phyloP scores from a whole-genome alignment of 164 flowering plant species.

The Tetracentron sinense region DNA sequence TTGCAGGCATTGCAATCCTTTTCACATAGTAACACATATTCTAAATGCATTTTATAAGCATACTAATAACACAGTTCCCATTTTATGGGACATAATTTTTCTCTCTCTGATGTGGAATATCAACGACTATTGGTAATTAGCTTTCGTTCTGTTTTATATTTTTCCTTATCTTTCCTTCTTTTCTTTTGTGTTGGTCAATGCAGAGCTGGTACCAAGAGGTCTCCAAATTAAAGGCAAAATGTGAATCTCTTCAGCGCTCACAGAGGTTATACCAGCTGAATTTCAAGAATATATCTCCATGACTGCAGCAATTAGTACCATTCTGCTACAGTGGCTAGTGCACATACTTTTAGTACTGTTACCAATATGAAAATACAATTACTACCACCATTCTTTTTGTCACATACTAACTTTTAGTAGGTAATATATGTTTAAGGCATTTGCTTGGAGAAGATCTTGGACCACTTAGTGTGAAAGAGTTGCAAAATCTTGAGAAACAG shows the following conservation, averaged over 20 bases:
- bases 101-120: too few relatives aligned
- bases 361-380: background rate
- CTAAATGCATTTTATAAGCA: too few relatives aligned
- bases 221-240: conserved; percentile 65
- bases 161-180: background rate
- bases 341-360: too few relatives aligned
- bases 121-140: background rate
- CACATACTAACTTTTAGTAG: background rate
- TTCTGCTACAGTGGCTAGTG: too few relatives aligned
- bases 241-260: conserved; percentile 67
- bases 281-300: background rate
- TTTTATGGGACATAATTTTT: too few relatives aligned
- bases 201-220: conserved; percentile 86
- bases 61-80: background rate
- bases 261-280: conserved; percentile 48
- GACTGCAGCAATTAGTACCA: background rate
- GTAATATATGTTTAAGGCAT: conserved; percentile 39
- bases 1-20: background rate
- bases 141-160: background rate
- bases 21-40: background rate
- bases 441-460: conserved; percentile 97
- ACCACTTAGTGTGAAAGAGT: conserved; percentile 69
- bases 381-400: background rate
- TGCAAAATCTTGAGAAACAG: conserved; percentile 84
- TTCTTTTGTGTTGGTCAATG: conserved; percentile 1